Base-by-base conservation (phyloP, 225 moss, liverwort and hornwort genomes). In the Pseudisothecium myosuroides region DNA sequence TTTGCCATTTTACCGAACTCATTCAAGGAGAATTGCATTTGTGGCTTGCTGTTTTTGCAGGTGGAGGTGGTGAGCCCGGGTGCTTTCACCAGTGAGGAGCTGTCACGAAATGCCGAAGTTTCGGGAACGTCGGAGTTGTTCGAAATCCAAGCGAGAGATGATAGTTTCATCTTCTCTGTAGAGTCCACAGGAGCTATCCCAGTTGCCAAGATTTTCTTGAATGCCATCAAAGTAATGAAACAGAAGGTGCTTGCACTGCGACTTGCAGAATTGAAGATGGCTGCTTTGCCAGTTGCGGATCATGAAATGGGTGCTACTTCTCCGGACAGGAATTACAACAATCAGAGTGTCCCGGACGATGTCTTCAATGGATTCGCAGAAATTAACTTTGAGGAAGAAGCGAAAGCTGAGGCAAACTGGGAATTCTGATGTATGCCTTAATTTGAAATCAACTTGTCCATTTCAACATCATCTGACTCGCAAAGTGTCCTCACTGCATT, bases 171-270 rank as follows among this genome's bases (percentile, higher is more conserved):
- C 60, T 94, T 96, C 86, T 92, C 95, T 21, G 95, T 96, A 84
- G 96, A 97, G 86, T 96, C 96, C 20, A 96, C 97, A 2, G 96
- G 96, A 41, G 94, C 94, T 27, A 85, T 96, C 43, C 80, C 91
- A 28, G 85, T 95, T 22, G 86, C 96, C 4, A 93, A 94, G 88
- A 94, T 97, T 83, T 95, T 96, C 65, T 63, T 97, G 41, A 88
- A 96, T 64, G 95, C 94, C 64, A 91, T 96, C 41, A 90, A 93
- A 69, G 93, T 96, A 32, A 43, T 96, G 60, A 97, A 96, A 58
- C 91, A 27, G 87, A 96, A 94, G 91, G 76, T 97, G 73, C 95
- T 96, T 67, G 92, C 91, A 26, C 90, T 97, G 86, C 92, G 96
- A 43, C 73, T 95, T 32, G 88, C 89, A 21, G n/a, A n/a, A n/a